phyloP scores from a whole-genome alignment of 768 basidiomycete genomes.

The Suillus cothurnatus region DNA sequence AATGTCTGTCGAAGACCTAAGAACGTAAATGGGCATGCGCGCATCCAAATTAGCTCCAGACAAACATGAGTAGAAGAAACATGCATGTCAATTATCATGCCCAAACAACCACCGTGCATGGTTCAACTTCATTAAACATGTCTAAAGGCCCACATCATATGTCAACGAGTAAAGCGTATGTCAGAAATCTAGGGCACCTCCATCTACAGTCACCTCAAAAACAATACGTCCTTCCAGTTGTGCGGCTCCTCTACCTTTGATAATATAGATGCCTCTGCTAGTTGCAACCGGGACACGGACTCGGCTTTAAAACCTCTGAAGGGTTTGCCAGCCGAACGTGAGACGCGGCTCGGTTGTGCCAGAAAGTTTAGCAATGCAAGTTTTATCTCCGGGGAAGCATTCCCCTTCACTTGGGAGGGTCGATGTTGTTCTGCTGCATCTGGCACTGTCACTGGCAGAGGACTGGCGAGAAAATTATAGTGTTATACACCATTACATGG shows the following conservation, averaged over 20 bases:
- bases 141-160: slow-evolving; percentile 30
- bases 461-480: too few relatives aligned
- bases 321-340: slow-evolving; percentile 14
- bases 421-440: slow-evolving; percentile 5
- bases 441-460: too few relatives aligned
- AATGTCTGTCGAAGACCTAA: slow-evolving; percentile 34
- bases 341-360: slow-evolving; percentile 7
- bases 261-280: slow-evolving; percentile 43
- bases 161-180: background rate
- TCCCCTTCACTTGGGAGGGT: slow-evolving; percentile 31
- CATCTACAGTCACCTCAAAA: slow-evolving; percentile 44
- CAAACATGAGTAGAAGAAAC: slow-evolving; percentile 14
- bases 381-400: slow-evolving; percentile 30
- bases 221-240: slow-evolving; percentile 41
- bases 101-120: slow-evolving; percentile 44
- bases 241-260: slow-evolving; percentile 37
- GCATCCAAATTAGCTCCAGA: background rate
- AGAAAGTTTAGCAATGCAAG: slow-evolving; percentile 26
- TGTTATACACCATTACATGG: too few relatives aligned
- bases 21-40: slow-evolving; percentile 39
- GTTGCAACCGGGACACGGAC: slow-evolving; percentile 24
- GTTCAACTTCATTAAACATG: slow-evolving; percentile 41
- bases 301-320: slow-evolving; percentile 24
- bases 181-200: slow-evolving; percentile 36
- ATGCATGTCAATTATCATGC: slow-evolving; percentile 51